Percentiles rank a stretch among this genome's conserved stretches.
These are phyloP conservation scores for Ogataea naganishii DNA, from an alignment of 805 yeast species.

Conservation along the genomic window DNA sequence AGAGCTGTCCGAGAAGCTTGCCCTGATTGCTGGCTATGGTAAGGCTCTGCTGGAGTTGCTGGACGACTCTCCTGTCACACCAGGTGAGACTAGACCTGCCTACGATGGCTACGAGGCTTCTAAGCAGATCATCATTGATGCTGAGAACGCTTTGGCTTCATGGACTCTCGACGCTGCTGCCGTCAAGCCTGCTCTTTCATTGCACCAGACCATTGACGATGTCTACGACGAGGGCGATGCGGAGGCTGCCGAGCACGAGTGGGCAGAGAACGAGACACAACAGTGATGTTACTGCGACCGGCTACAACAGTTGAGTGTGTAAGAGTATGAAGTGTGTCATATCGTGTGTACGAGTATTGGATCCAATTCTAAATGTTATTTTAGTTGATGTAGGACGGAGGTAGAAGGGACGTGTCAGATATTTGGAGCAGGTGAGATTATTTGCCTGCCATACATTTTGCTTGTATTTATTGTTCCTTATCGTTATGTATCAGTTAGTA, in stretches of 20 bases:
- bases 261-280: constrained; percentile 27
- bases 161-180: constrained; percentile 97
- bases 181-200: constrained; percentile 86
- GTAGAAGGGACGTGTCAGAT: no score
- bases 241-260: constrained; percentile 31
- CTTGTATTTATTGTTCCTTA: no score
- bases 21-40: constrained; percentile 97
- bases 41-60: constrained; percentile 91
- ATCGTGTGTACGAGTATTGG: no score
- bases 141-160: constrained; percentile 88
- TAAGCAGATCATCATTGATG: constrained; percentile 94
- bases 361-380: no score
- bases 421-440: no score
- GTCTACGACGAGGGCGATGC: constrained; percentile 38
- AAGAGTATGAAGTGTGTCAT: no score
- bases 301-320: no score
- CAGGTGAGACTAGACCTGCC: constrained; percentile 98
- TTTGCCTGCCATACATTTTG: no score
- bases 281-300: no score
- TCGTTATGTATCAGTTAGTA: no score
- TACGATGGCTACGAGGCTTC: constrained; percentile 98
- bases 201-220: constrained; percentile 68
- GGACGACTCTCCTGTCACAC: constrained; percentile 96
- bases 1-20: constrained; percentile 93
- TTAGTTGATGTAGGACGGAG: no score